phyloP scores from a whole-genome alignment of 192 early-diverging fungal species.

The Backusella mclennaniae region DNA sequence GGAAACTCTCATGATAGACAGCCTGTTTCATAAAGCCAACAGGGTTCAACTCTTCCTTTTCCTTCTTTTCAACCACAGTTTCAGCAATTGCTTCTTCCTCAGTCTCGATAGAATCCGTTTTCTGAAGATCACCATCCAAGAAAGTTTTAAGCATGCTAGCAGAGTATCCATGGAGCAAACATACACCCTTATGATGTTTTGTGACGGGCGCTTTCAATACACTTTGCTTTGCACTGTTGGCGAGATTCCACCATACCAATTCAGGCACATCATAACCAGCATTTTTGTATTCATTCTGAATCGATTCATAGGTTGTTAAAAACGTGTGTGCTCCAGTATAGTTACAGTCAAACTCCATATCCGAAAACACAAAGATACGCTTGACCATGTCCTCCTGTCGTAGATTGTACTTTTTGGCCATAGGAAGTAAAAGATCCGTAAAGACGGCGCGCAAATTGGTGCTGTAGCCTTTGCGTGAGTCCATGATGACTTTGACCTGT shows the following conservation, averaged over 20 bases:
- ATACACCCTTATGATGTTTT: slow-evolving; percentile 26
- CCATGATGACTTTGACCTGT: slow-evolving; percentile 23
- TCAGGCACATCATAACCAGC: slow-evolving; percentile 51
- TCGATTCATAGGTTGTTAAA: slow-evolving; percentile 37
- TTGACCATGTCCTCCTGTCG: slow-evolving; percentile 46
- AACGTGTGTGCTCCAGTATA: not conserved
- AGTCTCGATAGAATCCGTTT: not conserved
- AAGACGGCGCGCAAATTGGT: slow-evolving; percentile 45
- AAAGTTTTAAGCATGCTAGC: slow-evolving; percentile 46
- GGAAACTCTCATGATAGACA: slow-evolving; percentile 2
- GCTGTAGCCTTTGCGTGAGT: slow-evolving; percentile 27
- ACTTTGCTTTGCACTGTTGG: not conserved
- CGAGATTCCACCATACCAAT: slow-evolving; percentile 52
- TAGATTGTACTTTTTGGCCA: slow-evolving; percentile 37
- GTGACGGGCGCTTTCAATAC: slow-evolving; percentile 34
- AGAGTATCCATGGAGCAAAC: slow-evolving; percentile 47
- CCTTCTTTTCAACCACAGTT: not conserved
- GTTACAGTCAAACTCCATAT: slow-evolving; percentile 47
- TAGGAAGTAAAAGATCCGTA: slow-evolving; percentile 27
- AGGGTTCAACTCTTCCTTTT: slow-evolving; percentile 12
- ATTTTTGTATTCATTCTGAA: slow-evolving; percentile 26
- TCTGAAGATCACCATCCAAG: slow-evolving; percentile 27
- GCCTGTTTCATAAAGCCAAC: slow-evolving; percentile 30
- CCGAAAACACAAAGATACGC: slow-evolving; percentile 50
- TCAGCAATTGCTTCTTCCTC: not conserved